Base-by-base conservation (phyloP, 495 filamentous ascomycete species). In the Neurospora sp. region DNA sequence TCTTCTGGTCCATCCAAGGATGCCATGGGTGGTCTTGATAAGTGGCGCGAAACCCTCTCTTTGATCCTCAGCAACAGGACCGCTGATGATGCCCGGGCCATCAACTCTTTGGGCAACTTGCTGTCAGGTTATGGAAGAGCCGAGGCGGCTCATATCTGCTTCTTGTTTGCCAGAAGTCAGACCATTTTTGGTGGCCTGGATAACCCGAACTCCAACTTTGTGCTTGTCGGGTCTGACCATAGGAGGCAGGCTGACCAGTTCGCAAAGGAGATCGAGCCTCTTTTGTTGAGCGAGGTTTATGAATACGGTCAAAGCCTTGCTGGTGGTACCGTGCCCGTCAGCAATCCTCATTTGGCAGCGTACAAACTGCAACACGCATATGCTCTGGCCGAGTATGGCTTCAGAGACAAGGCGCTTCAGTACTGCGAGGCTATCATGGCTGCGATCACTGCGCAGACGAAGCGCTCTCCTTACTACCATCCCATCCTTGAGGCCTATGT, bases 141-240 rank as follows among this genome's bases (percentile, higher is more conserved):
- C 42, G 94, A 98, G 80, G 96, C 96, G 23, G 94, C 94, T 66
- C 94, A 97, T 79, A 90, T 94, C 72, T 99, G 96, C 79, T 90
- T 84, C 76, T 77, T 90, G 69, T 90, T 90, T 77, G 87, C 88
- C 23, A 81, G 86, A 79, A 83, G 76, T 38, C 83, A 86, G 71
- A 86, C 88, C 3, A 80, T 93, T 14, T 91, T 97, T 76, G 92
- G 92, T 70, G 95, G 94, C 8, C 84, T 91, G 20, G 96, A 98
- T 81, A 96, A 99, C 76, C 87, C 90, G 0, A 89, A 89, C 71
- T 88, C 91, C 3, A 89, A 90, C 75, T 91, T 97, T 76, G 90
- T 92, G 9, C 88, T 99, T 10, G 85, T 99, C 40, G 96, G 96
- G 9, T 90, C 88, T 16, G 92, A 97, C 78, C 93, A 94, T 79